Evolutionary conservation across 352 stramenopile genomes (phyloP), one percentile per base, ranked within the genome.

Genomic region (Globisporangium ultimum): DNA sequence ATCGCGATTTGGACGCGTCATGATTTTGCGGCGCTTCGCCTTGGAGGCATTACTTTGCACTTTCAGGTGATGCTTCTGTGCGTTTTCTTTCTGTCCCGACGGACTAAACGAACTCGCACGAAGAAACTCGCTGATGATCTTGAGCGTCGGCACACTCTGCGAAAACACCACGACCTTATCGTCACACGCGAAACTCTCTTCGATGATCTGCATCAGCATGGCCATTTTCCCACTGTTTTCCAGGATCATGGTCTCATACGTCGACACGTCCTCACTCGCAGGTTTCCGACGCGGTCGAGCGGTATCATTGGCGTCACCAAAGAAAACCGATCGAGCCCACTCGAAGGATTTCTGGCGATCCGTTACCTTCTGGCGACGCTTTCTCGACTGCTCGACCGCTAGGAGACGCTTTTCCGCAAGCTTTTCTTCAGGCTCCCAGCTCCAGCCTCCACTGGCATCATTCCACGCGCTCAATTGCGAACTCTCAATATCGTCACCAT

Each of bases 101-200:
- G 78, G 72, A 59, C 78, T 87, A 45, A 88, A 88, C 32, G 63
- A 49, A 53, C 78, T 88, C 14, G 63, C 65, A 28, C 67, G 71
- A 21, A 96, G 60, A 17, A 94, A 95, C 10, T 76, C 68, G 6
- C 74, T 72, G 21, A 96, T 89, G 14, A 92, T 65, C 53, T 93
- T 88, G 15, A 96, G 70, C 0, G 85, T 96, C 42, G 81, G 76
- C 32, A 96, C 80, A 47, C 85, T 95, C 58, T 96, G 88, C 8
- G 87, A 95, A 52, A 96, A 96, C 9, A 96, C 81, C 17, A 95
- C 81, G 14, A 95, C 76, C 52, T 95, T 96, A 49, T 96, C 88
- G 15, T 78, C 83, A 22, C 77, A 76, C 4, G 70, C 59, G 34
- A 88, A 89, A 55, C 82, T 91, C 50, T 91, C 72, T 53, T 88